Percentiles rank a stretch among this genome's conserved stretches.
phyloP scores from a whole-genome alignment of 2,329 filamentous ascomycete genomes.

The Parastagonospora avenae region DNA sequence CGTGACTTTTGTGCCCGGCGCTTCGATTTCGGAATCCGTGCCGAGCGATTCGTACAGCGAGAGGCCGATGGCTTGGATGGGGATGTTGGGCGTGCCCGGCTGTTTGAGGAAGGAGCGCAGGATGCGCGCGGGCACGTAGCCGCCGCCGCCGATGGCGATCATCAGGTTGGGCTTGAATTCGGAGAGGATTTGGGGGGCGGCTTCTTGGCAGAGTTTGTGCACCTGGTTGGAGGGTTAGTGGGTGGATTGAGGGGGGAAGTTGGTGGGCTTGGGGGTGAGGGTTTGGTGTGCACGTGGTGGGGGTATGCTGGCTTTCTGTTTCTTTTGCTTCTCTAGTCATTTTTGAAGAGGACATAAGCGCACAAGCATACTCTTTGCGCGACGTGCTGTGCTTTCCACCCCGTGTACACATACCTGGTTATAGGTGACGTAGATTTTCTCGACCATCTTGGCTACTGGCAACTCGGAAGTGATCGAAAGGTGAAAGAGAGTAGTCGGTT shows the following conservation, averaged over 20 bases:
- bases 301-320: no score
- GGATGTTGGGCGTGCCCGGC: constrained; percentile 87
- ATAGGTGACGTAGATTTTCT: constrained; percentile 52
- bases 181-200: constrained; percentile 79
- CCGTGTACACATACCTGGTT: constrained; percentile 45
- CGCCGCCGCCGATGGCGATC: constrained; percentile 97
- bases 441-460: constrained; percentile 39
- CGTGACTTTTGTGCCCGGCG: constrained; percentile 89
- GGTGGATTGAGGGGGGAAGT: background rate
- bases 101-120: constrained; percentile 96
- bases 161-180: constrained; percentile 93
- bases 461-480: constrained; percentile 2
- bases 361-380: background rate
- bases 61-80: constrained; percentile 97
- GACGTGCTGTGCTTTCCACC: background rate
- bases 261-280: no score
- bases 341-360: no score
- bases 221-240: constrained; percentile 64
- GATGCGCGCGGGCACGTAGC: constrained; percentile 96
- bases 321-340: no score
- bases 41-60: constrained; percentile 91
- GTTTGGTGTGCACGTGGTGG: no score
- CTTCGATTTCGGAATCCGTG: constrained; percentile 70
- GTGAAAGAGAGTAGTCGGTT: background rate
- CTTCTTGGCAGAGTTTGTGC: constrained; percentile 93